Evolutionary conservation across 2,329 filamentous ascomycete genomes (phyloP).

Genomic region (Colletotrichum echinochloae): DNA sequence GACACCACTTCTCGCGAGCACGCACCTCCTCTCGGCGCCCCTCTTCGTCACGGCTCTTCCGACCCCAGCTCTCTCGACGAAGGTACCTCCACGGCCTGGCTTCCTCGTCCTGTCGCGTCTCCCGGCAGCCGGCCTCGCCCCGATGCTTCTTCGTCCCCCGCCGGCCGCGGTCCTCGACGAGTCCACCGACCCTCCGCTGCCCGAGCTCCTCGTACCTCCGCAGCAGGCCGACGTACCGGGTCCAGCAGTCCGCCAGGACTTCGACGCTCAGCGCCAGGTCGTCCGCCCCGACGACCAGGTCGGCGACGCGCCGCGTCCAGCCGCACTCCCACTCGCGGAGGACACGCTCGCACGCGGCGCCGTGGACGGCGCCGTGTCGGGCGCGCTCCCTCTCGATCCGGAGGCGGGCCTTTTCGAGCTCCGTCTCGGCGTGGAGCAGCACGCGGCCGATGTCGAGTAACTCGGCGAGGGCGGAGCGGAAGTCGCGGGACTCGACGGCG

Average conservation of each 20-base stretch:
- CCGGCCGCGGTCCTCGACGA: constrained; percentile 11
- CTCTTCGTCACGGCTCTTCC: not conserved
- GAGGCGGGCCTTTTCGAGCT: constrained; percentile 23
- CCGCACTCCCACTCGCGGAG: constrained; percentile 11
- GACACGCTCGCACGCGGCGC: constrained; percentile 3
- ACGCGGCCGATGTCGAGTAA: constrained; percentile 31
- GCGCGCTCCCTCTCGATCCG: constrained; percentile 17
- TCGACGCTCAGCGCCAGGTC: constrained; percentile 27
- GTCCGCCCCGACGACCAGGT: constrained; percentile 18
- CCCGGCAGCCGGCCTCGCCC: not conserved
- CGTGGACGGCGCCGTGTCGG: constrained; percentile 13
- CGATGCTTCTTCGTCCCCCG: not conserved
- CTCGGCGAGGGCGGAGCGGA: constrained; percentile 25
- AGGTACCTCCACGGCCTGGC: not conserved
- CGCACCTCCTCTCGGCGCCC: not conserved
- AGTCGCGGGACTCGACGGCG: constrained; percentile 10
- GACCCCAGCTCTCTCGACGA: constrained; percentile 13
- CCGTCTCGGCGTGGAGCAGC: constrained; percentile 12
- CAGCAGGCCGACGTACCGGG: constrained; percentile 27
- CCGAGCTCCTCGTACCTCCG: constrained; percentile 31
- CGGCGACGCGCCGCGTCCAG: constrained; percentile 12
- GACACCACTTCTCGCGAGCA: not conserved
- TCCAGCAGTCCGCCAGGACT: constrained; percentile 31
- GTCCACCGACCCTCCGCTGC: constrained; percentile 24
- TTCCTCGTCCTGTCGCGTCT: not conserved